Conservation (phyloP, 495 filamentous ascomycete species). For the Penicillium alfredii region DNA sequence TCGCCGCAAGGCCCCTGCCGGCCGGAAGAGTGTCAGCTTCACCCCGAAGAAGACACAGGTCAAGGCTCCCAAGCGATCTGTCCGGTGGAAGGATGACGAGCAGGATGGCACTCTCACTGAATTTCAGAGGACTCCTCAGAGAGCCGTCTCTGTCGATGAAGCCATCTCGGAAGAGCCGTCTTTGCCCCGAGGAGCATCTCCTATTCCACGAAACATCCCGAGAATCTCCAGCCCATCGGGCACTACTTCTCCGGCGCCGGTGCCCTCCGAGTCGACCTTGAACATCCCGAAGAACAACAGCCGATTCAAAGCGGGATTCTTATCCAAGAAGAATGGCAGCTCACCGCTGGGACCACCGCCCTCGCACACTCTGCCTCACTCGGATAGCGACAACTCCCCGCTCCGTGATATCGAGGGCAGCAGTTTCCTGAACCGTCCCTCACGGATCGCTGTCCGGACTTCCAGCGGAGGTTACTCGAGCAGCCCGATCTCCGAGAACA, state of each 20-base stretch:
- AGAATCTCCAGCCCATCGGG: conserved; percentile 30
- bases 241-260: conserved; percentile 28
- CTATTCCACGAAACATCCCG: conserved; percentile 39
- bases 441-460: conserved; percentile 42
- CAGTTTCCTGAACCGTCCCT: conserved; percentile 51
- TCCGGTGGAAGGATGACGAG: conserved; percentile 91
- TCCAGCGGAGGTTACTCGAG: conserved; percentile 42
- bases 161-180: conserved; percentile 42
- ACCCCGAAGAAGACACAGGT: conserved; percentile 71
- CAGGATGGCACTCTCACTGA: conserved; percentile 78
- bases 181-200: conserved; percentile 37
- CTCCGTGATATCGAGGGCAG: conserved; percentile 59
- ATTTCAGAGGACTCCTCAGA: conserved; percentile 81
- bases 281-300: conserved; percentile 54
- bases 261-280: conserved; percentile 27
- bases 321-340: conserved; percentile 65
- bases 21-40: conserved; percentile 75
- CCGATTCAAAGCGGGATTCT: conserved; percentile 86
- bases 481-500: conserved; percentile 36
- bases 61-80: conserved; percentile 61
- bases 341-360: conserved; percentile 60
- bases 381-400: conserved; percentile 58
- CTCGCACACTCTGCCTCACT: conserved; percentile 51
- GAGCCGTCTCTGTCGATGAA: conserved; percentile 45
- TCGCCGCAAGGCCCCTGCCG: conserved; percentile 61